Evolutionary conservation across 306 rosid genomes (phyloP), one percentile per base, ranked within the genome.

Genomic region (Datisca glomerata): DNA sequence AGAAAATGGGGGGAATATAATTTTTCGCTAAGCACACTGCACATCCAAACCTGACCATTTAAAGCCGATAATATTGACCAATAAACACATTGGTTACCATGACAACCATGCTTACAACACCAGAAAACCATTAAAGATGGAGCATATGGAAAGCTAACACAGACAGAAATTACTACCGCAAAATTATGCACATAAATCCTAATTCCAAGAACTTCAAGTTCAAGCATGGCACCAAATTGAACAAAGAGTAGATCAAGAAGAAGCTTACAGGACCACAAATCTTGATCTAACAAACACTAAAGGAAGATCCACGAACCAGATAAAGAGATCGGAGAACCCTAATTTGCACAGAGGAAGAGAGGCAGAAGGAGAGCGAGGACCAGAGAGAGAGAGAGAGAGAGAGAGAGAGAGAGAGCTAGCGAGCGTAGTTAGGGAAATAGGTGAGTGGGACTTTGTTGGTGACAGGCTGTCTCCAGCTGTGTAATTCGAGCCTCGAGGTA

Each of bases 391-490:
- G 17, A 5, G 21, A 29, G 21, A 51, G 29, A 42, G 25, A 21
- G 20, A 38, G 12, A 22, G 42, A 35, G 60, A 45, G 42, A 28
- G 31, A 37, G 39, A 19, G 56, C 41, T 45, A 24, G 48, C 4
- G 71, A 67, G 46, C 56, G 79, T 40, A 63, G 72, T 57, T 69
- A 39, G 71, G 72, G 81, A 70, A 69, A 68, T 64, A 53, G 76
- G 81, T 79, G 91, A 89, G 97, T 89, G 97, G 93, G 81, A 89
- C 95, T 83, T 87, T 72, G 94, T 87, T 87, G 97, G 73, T 71
- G 74, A 87, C 97, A 87, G 93, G 46, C 94, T 87, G 94, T 87
- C 81, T 74, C 94, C 97, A 87, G 97, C 89, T 83, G 94, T 75
- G 64, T 60, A 60, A 4, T 47, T 85, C 74, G 66, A 76, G 60